A percentile compares a stretch with the other conserved stretches of the same genome.
phyloP scores from a whole-genome alignment of 2,329 filamentous ascomycete genomes.

The Botrytis hyacinthi region DNA sequence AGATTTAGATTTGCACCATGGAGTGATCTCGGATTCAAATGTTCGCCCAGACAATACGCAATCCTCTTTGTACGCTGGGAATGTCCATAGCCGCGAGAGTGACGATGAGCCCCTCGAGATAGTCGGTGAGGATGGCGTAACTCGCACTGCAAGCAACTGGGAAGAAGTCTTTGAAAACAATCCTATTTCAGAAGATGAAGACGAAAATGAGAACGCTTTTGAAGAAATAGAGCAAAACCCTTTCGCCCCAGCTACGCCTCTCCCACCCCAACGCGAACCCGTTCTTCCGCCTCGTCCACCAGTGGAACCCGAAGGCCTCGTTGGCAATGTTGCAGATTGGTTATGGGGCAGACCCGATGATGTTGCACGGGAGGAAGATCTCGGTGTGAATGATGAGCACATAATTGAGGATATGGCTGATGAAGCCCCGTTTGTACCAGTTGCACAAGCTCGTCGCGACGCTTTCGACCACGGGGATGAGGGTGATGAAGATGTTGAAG shows the following conservation, averaged over 20 bases:
- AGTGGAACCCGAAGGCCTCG: slow-evolving; percentile 41
- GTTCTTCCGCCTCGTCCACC: slow-evolving; percentile 20
- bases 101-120: slow-evolving; percentile 24
- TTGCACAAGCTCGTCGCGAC: slow-evolving; percentile 29
- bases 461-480: slow-evolving; percentile 29
- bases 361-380: slow-evolving; percentile 42
- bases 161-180: slow-evolving; percentile 31
- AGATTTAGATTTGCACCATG: slow-evolving; percentile 9
- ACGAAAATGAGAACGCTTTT: slow-evolving; percentile 8
- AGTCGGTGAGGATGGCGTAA: slow-evolving; percentile 28
- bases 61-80: not conserved
- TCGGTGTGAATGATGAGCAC: slow-evolving; percentile 55
- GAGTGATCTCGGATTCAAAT: not conserved
- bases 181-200: slow-evolving; percentile 30
- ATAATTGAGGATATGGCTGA: slow-evolving; percentile 57
- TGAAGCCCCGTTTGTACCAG: slow-evolving; percentile 60
- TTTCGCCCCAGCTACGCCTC: slow-evolving; percentile 25
- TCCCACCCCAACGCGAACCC: slow-evolving; percentile 26
- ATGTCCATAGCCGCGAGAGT: not conserved
- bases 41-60: not conserved
- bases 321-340: slow-evolving; percentile 53
- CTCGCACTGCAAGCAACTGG: slow-evolving; percentile 24
- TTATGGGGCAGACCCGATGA: slow-evolving; percentile 58
- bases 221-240: slow-evolving; percentile 23
- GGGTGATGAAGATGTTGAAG: slow-evolving; percentile 52